Evolutionary conservation across 176 grass and related monocot genomes (phyloP).

Genomic region (Thinopyrum elongatum): DNA sequence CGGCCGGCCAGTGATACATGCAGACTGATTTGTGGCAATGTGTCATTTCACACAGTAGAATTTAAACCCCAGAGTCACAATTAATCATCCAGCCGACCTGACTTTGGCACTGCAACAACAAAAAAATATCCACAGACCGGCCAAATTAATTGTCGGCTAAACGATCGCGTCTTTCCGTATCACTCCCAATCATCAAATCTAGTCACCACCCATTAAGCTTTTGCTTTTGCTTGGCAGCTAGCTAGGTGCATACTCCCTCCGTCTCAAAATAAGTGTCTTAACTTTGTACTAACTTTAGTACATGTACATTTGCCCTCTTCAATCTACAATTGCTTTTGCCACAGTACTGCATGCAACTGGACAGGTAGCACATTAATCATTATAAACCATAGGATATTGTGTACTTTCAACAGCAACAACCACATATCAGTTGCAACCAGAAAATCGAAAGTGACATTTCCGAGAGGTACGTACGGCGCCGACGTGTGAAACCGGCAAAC

Average conservation of each 20-base stretch:
- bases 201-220: slow-evolving; percentile 33
- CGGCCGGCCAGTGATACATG: background rate
- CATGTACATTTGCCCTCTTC: background rate
- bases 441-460: background rate
- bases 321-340: background rate
- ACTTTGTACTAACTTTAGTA: too few relatives aligned
- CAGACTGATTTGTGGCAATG: background rate
- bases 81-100: background rate
- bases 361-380: background rate
- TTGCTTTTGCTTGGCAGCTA: background rate
- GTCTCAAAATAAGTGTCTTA: too few relatives aligned
- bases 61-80: background rate
- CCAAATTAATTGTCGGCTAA: slow-evolving; percentile 12
- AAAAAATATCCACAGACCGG: background rate
- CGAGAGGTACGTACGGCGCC: background rate
- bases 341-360: background rate
- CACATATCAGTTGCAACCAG: background rate
- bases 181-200: slow-evolving; percentile 40
- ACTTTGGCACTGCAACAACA: slow-evolving; percentile 3
- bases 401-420: background rate
- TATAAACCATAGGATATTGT: background rate
- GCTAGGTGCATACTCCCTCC: background rate
- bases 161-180: slow-evolving; percentile 9
- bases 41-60: too few relatives aligned
- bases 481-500: background rate